Conservation (phyloP, 2,329 filamentous ascomycete genomes). For the Cytospora schulzeri region DNA sequence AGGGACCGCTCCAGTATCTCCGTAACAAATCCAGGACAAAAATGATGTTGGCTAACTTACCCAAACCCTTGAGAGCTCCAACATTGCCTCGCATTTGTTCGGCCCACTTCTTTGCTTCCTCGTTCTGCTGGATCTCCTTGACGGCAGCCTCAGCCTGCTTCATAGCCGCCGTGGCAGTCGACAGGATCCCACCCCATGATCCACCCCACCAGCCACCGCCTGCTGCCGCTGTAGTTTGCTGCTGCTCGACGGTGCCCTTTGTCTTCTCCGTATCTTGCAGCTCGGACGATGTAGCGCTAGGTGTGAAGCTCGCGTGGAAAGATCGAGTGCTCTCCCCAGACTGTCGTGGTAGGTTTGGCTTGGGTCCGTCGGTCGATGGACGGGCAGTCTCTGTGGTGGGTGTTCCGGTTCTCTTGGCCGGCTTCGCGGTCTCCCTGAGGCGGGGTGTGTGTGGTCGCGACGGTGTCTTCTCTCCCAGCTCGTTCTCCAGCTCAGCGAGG, state of each 20-base stretch:
- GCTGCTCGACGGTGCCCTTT: constrained; percentile 50
- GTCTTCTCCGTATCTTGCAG: constrained; percentile 58
- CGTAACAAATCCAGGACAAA: background rate
- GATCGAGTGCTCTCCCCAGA: constrained; percentile 77
- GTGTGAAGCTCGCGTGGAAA: constrained; percentile 71
- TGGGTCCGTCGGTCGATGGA: constrained; percentile 65
- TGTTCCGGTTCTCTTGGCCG: constrained; percentile 54
- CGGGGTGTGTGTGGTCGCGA: constrained; percentile 84
- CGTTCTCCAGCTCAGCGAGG: constrained; percentile 81
- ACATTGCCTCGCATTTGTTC: constrained; percentile 92
- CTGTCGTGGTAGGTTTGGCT: constrained; percentile 55
- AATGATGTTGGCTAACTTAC: constrained; percentile 49
- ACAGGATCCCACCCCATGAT: constrained; percentile 72
- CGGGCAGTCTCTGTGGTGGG: constrained; percentile 53
- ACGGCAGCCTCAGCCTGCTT: constrained; percentile 92
- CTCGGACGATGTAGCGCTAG: constrained; percentile 66
- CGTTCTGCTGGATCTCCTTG: constrained; percentile 93
- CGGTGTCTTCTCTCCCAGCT: constrained; percentile 71
- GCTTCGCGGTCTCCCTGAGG: constrained; percentile 55
- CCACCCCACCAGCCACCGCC: constrained; percentile 47
- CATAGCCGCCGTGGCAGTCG: constrained; percentile 80
- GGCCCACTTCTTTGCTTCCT: constrained; percentile 95
- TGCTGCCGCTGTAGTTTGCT: constrained; percentile 32
- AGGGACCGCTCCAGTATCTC: background rate
- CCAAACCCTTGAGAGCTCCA: constrained; percentile 72